Evolutionary conservation across 177 flowering plant species (phyloP).

Genomic region (Vitis hybrid): DNA sequence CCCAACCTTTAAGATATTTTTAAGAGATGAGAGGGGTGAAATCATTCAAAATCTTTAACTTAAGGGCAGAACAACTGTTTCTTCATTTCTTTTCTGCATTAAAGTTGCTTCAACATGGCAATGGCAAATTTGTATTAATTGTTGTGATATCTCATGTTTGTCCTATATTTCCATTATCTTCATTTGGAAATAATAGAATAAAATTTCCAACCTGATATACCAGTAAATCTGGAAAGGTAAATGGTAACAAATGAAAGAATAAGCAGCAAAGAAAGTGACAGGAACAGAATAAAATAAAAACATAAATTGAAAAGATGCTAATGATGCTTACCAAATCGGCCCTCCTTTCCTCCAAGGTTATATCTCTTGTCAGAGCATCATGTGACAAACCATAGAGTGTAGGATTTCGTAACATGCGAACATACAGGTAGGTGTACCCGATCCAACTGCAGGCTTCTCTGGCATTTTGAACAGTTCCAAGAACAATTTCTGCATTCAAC

Average conservation of each 20-base stretch:
- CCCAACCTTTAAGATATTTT: no score
- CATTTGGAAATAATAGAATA: no score
- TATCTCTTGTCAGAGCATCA: slow-evolving; percentile 62
- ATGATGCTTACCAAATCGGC: slow-evolving; percentile 79
- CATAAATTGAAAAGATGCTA: neutral
- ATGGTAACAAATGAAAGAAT: neutral
- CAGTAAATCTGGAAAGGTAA: neutral
- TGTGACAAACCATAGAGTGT: slow-evolving; percentile 75
- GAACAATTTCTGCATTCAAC: slow-evolving; percentile 97
- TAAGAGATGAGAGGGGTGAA: no score
- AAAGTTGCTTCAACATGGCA: no score
- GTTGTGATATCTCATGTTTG: no score
- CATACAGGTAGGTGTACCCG: slow-evolving; percentile 83
- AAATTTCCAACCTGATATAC: no score
- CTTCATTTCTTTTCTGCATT: no score
- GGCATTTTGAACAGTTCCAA: slow-evolving; percentile 97
- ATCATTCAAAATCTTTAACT: no score
- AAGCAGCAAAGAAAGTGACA: neutral
- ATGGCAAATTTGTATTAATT: no score
- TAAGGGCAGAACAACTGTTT: no score
- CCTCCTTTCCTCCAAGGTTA: slow-evolving; percentile 78
- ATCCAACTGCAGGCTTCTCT: slow-evolving; percentile 93
- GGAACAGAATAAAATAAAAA: neutral
- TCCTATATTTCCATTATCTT: no score
- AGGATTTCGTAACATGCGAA: slow-evolving; percentile 93